Percentiles rank a stretch among this genome's conserved stretches.
Conservation (phyloP, 2,329 filamentous ascomycete species). For the Xylaria digitata region DNA sequence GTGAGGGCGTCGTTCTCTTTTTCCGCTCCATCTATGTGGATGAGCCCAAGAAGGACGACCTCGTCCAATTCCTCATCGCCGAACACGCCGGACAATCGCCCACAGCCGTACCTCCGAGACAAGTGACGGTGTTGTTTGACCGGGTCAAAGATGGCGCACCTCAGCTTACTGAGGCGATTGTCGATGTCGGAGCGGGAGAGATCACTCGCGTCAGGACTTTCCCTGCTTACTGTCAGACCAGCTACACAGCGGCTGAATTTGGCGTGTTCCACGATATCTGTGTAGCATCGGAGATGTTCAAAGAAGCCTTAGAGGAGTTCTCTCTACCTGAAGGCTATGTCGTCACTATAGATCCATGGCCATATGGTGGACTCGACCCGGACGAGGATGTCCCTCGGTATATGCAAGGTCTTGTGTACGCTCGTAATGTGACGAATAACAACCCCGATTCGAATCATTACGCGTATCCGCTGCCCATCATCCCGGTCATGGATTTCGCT, state of each 20-base stretch:
- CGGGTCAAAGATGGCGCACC: slow-evolving; percentile 50
- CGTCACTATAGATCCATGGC: slow-evolving; percentile 70
- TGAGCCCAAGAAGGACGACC: slow-evolving; percentile 47
- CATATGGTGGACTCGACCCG: slow-evolving; percentile 65
- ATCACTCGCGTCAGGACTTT: slow-evolving; percentile 48
- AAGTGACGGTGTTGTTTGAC: slow-evolving; percentile 60
- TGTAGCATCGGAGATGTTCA: slow-evolving; percentile 58
- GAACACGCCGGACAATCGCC: slow-evolving; percentile 47
- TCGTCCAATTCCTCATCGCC: slow-evolving; percentile 45
- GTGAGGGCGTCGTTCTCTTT: slow-evolving; percentile 41
- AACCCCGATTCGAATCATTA: slow-evolving; percentile 71
- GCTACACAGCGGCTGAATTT: slow-evolving; percentile 56
- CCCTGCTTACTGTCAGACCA: slow-evolving; percentile 52
- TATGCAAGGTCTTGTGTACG: slow-evolving; percentile 64
- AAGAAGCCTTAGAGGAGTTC: slow-evolving; percentile 60
- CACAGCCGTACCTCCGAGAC: slow-evolving; percentile 51
- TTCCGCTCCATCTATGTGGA: slow-evolving; percentile 47
- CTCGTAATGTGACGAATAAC: slow-evolving; percentile 55
- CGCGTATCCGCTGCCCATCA: slow-evolving; percentile 68
- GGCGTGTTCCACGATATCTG: slow-evolving; percentile 55
- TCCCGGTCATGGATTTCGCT: slow-evolving; percentile 68
- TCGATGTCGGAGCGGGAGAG: slow-evolving; percentile 52
- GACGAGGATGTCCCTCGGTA: slow-evolving; percentile 56
- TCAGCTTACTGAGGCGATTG: slow-evolving; percentile 53
- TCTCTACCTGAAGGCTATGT: slow-evolving; percentile 58